Percentiles rank a stretch among this genome's conserved stretches.
phyloP scores from a whole-genome alignment of 331 rosid genomes.

The Acacia concinna region DNA sequence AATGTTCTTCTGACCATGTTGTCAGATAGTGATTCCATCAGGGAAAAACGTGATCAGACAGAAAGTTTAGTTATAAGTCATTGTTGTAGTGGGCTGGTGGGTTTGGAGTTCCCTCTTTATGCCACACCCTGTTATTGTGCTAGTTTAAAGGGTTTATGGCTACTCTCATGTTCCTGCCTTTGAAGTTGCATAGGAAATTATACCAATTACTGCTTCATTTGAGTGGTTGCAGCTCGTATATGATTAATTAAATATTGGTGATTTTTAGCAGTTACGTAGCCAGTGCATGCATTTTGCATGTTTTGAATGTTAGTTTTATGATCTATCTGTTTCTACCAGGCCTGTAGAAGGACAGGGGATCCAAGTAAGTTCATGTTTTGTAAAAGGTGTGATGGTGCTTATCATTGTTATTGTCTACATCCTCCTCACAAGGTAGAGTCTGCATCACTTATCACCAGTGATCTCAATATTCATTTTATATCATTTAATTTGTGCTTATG shows the following conservation, averaged over 20 bases:
- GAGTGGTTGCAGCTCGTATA: background rate
- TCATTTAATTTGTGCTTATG: constrained; percentile 34
- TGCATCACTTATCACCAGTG: constrained; percentile 11
- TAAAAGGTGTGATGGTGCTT: constrained; percentile 97
- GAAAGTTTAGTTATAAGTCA: background rate
- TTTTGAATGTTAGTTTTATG: constrained; percentile 3
- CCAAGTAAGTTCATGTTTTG: constrained; percentile 98
- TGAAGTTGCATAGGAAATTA: background rate
- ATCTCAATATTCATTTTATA: constrained; percentile 18
- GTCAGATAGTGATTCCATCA: background rate
- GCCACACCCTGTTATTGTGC: background rate
- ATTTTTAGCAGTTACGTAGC: background rate
- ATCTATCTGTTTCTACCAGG: constrained; percentile 49
- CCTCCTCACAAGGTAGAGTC: constrained; percentile 90
- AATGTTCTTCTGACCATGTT: background rate
- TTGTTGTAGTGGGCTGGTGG: constrained; percentile 7
- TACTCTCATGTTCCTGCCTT: background rate
- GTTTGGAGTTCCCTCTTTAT: background rate
- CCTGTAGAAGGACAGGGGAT: constrained; percentile 94
- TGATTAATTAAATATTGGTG: constrained; percentile 10
- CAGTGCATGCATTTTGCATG: constrained; percentile 13
- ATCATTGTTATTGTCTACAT: constrained; percentile 95
- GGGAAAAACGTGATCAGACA: background rate
- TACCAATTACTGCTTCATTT: constrained; percentile 9
- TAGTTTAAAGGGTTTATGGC: background rate